Evolutionary conservation across 116 monocot genomes (phyloP).

Genomic region (Papilionanthe hybrid): DNA sequence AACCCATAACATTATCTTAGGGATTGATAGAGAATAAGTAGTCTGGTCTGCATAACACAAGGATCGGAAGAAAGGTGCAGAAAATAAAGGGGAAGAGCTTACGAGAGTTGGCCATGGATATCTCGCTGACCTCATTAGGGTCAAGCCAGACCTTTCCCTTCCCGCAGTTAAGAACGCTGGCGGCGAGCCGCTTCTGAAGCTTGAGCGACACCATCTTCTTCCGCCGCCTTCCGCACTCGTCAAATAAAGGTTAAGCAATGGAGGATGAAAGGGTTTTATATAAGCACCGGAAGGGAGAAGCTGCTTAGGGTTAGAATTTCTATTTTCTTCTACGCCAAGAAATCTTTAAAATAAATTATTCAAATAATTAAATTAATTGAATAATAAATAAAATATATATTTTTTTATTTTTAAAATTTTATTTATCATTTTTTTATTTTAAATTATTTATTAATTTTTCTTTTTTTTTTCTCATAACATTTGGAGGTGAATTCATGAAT

Average conservation of each 20-base stretch:
- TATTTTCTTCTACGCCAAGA: too few relatives aligned
- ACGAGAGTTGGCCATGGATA: slow-evolving; percentile 74
- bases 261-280: too few relatives aligned
- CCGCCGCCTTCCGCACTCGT: background rate
- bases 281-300: too few relatives aligned
- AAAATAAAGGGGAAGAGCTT: slow-evolving; percentile 7
- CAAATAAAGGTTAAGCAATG: background rate
- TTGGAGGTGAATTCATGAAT: too few relatives aligned
- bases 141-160: slow-evolving; percentile 70
- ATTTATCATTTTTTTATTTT: too few relatives aligned
- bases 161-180: slow-evolving; percentile 62
- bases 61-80: background rate
- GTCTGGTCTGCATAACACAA: background rate
- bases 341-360: too few relatives aligned
- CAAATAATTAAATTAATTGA: too few relatives aligned
- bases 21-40: background rate
- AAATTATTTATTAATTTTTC: too few relatives aligned
- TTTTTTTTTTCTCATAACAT: too few relatives aligned
- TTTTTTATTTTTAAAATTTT: too few relatives aligned
- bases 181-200: slow-evolving; percentile 63
- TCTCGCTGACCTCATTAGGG: slow-evolving; percentile 63
- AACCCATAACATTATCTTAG: background rate
- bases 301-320: too few relatives aligned
- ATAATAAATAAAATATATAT: too few relatives aligned
- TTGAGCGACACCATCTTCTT: slow-evolving; percentile 48